Percentiles rank a stretch among this genome's conserved stretches.
These are phyloP conservation scores for Inosperma sp. DNA, from an alignment of 768 basidiomycete species.

Conservation along the genomic window DNA sequence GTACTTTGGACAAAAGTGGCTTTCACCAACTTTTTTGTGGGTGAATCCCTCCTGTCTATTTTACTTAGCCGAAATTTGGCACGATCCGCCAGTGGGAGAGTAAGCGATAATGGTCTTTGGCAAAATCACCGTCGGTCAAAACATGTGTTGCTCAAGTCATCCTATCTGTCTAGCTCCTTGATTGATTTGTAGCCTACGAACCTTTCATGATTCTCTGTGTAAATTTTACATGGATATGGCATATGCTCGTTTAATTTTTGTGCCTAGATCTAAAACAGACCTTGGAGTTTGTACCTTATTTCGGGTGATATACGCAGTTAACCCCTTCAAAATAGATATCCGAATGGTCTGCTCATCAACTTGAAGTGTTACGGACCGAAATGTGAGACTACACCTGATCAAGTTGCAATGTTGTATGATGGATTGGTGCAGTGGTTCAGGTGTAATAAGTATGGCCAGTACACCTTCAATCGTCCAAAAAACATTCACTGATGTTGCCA, in stretches of 20 bases:
- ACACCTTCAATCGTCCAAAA: too few species aligned
- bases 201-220: slow-evolving; percentile 42
- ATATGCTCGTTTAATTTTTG: slow-evolving; percentile 49
- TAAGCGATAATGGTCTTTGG: slow-evolving; percentile 73
- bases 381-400: slow-evolving; percentile 70
- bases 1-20: slow-evolving; percentile 78
- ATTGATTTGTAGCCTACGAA: slow-evolving; percentile 44
- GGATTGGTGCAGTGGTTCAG: slow-evolving; percentile 83
- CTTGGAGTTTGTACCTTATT: slow-evolving; percentile 48
- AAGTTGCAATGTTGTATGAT: slow-evolving; percentile 70
- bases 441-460: slow-evolving; percentile 43
- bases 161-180: slow-evolving; percentile 10
- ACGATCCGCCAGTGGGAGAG: slow-evolving; percentile 57
- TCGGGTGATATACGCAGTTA: slow-evolving; percentile 43
- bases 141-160: slow-evolving; percentile 61
- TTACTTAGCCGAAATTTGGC: slow-evolving; percentile 66
- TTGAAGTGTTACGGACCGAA: slow-evolving; percentile 56
- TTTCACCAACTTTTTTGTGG: slow-evolving; percentile 72
- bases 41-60: slow-evolving; percentile 55
- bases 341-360: slow-evolving; percentile 29
- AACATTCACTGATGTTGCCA: too few species aligned
- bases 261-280: slow-evolving; percentile 68
- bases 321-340: too few species aligned
- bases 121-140: slow-evolving; percentile 81
- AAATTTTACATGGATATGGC: slow-evolving; percentile 76